Conservation (phyloP, 1,139 yeast genomes). For the Protomyces pachydermus region DNA sequence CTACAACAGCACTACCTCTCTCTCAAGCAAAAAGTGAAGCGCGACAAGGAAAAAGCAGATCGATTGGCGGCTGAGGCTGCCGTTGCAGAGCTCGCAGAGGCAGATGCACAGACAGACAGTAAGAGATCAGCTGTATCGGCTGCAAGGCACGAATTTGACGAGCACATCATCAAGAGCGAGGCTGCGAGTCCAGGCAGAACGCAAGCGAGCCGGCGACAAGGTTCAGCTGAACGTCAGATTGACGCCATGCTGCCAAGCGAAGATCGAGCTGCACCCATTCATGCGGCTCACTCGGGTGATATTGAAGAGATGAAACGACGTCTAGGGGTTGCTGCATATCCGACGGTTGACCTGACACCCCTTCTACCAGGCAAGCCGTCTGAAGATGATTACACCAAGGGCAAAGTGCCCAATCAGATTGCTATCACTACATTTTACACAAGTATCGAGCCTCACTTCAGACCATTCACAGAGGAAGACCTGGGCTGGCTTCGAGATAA, state of each 20-base stretch:
- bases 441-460: constrained; percentile 77
- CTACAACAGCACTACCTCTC: constrained; percentile 10
- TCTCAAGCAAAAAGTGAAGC: constrained; percentile 7
- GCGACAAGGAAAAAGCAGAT: not conserved
- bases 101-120: not conserved
- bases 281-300: constrained; percentile 10
- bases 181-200: not conserved
- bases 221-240: not conserved
- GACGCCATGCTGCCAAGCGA: not conserved
- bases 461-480: constrained; percentile 75
- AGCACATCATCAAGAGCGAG: not conserved
- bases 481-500: constrained; percentile 61
- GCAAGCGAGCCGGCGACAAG: not conserved
- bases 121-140: not conserved
- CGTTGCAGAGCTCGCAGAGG: not conserved
- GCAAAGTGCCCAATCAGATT: constrained; percentile 86
- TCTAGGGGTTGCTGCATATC: constrained; percentile 86
- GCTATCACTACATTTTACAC: constrained; percentile 84
- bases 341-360: constrained; percentile 67
- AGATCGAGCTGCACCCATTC: not conserved
- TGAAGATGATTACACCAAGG: constrained; percentile 68
- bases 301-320: constrained; percentile 66
- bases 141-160: not conserved
- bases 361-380: constrained; percentile 86
- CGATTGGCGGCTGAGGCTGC: not conserved